Evolutionary conservation across 2,329 filamentous ascomycete species (phyloP).

Genomic region (Neonectria neomacrospora): DNA sequence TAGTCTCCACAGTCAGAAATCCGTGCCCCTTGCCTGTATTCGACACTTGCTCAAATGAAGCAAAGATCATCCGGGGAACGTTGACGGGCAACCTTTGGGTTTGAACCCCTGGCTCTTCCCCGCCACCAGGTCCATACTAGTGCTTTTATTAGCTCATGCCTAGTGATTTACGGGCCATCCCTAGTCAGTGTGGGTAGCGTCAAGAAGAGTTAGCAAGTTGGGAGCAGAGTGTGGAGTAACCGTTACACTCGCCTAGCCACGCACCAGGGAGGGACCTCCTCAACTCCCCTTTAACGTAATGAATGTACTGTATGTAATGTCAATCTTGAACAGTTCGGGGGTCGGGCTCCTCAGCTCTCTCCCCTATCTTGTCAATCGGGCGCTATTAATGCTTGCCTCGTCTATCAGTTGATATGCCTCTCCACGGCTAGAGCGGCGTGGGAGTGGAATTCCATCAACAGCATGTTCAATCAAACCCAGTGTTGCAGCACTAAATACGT

Average conservation of each 20-base stretch:
- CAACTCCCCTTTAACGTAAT: neutral
- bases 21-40: neutral
- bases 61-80: constrained; percentile 9
- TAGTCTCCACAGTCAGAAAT: neutral
- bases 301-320: too few relatives aligned
- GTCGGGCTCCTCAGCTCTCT: neutral
- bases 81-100: neutral
- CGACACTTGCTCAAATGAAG: neutral
- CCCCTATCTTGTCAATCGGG: neutral
- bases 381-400: neutral
- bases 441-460: neutral
- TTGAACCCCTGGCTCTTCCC: constrained; percentile 3
- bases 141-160: neutral
- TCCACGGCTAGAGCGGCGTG: neutral
- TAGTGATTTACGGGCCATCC: neutral
- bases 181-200: neutral
- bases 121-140: neutral
- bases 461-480: neutral
- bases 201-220: neutral
- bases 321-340: neutral
- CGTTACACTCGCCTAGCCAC: neutral
- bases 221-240: neutral
- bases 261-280: neutral
- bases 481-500: neutral
- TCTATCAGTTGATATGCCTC: neutral